phyloP scores from a whole-genome alignment of 1,284 basidiomycete species.

The Ustilago bromivora region DNA sequence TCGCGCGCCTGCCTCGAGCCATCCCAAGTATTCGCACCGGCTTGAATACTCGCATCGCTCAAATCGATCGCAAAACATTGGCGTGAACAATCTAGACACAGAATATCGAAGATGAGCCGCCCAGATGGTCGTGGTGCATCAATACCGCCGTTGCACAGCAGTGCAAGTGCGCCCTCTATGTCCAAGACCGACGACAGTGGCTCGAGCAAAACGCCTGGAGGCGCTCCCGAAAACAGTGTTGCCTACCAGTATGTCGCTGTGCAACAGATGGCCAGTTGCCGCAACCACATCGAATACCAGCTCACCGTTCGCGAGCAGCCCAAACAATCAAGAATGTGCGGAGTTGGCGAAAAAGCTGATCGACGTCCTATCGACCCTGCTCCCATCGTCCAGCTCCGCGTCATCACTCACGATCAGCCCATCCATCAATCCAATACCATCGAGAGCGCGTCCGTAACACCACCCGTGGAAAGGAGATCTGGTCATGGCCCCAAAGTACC shows the following conservation, averaged over 20 bases:
- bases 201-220: constrained; percentile 25
- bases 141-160: constrained; percentile 8
- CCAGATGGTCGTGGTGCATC: constrained; percentile 20
- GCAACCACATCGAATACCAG: constrained; percentile 64
- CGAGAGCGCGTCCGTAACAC: constrained; percentile 22
- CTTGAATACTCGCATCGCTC: not conserved
- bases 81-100: not conserved
- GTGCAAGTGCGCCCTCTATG: constrained; percentile 5
- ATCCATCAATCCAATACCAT: constrained; percentile 26
- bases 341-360: constrained; percentile 81
- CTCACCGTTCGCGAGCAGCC: constrained; percentile 65
- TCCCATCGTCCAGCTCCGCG: constrained; percentile 92
- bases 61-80: not conserved
- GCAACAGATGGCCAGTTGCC: constrained; percentile 50
- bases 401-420: constrained; percentile 74
- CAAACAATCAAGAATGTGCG: constrained; percentile 67
- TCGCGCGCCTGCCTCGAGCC: not conserved
- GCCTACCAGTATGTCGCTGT: constrained; percentile 62
- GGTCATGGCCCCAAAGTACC: constrained; percentile 38
- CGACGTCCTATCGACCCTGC: constrained; percentile 94
- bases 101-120: constrained; percentile 14
- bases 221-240: constrained; percentile 37
- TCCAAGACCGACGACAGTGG: constrained; percentile 37
- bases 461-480: constrained; percentile 41
- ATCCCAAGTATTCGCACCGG: not conserved